phyloP scores from a whole-genome alignment of 345 rosid genomes.

The Populus pruinosa region DNA sequence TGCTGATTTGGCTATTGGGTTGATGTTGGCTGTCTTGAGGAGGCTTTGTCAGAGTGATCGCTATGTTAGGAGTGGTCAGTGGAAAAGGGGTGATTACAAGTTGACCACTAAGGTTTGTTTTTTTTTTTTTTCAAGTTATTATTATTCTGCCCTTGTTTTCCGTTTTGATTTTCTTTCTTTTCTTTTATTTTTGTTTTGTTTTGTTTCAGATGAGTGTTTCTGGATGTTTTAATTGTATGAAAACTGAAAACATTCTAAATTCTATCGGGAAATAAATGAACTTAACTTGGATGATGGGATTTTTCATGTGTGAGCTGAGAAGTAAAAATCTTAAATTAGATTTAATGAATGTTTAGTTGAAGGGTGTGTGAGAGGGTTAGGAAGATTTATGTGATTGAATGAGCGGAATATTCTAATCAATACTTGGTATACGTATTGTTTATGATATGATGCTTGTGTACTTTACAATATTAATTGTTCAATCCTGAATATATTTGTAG shows the following conservation, averaged over 20 bases:
- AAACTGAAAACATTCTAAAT: neutral
- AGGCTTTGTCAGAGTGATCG: conserved; percentile 61
- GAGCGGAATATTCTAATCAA: too few relatives aligned
- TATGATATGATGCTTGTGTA: too few relatives aligned
- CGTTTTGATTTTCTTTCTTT: neutral
- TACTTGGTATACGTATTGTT: too few relatives aligned
- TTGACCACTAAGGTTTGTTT: conserved; percentile 68
- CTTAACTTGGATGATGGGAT: neutral
- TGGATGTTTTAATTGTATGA: neutral
- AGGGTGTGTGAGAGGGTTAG: too few relatives aligned
- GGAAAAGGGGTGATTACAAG: conserved; percentile 61
- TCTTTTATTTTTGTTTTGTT: too few relatives aligned
- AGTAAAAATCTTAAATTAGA: neutral
- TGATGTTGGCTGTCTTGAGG: conserved; percentile 66
- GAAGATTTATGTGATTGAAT: too few relatives aligned
- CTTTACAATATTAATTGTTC: too few relatives aligned
- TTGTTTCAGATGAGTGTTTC: neutral
- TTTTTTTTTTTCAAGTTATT: neutral
- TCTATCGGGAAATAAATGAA: neutral
- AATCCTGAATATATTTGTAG: too few relatives aligned
- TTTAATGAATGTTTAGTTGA: neutral
- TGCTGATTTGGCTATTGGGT: conserved; percentile 78
- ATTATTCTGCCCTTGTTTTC: too few relatives aligned
- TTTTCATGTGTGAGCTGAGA: neutral
- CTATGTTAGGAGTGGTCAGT: conserved; percentile 63